phyloP scores from a whole-genome alignment of 2,329 filamentous ascomycete genomes.

The Aspergillus sclerotialis region DNA sequence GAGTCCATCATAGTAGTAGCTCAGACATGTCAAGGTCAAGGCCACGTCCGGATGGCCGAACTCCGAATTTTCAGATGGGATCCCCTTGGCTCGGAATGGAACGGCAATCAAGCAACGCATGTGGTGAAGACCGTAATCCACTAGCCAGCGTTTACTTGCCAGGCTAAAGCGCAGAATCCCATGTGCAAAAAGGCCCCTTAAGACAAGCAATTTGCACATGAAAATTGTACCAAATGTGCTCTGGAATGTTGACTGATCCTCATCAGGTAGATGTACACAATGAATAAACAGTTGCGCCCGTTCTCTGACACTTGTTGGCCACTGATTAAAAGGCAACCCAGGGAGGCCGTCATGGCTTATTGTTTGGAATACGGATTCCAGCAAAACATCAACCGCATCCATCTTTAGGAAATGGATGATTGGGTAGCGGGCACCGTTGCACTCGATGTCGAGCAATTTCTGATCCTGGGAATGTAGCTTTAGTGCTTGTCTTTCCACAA shows the following conservation, averaged over 20 bases:
- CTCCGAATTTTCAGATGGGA: slow-evolving; percentile 49
- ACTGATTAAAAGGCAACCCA: slow-evolving; percentile 14
- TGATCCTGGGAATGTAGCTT: slow-evolving; percentile 22
- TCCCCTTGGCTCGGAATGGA: slow-evolving; percentile 55
- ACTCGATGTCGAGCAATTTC: slow-evolving; percentile 12
- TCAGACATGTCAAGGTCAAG: slow-evolving; percentile 50
- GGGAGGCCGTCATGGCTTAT: slow-evolving; percentile 10
- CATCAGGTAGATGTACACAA: background rate
- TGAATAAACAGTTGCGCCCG: background rate
- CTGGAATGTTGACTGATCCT: background rate
- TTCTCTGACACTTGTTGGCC: background rate
- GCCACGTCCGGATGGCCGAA: slow-evolving; percentile 57
- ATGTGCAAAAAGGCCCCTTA: slow-evolving; percentile 46
- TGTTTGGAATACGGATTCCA: slow-evolving; percentile 5
- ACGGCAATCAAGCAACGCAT: slow-evolving; percentile 48
- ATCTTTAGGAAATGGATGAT: slow-evolving; percentile 14
- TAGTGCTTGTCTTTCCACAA: slow-evolving; percentile 32
- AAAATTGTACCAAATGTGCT: background rate
- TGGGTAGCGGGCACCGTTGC: slow-evolving; percentile 9
- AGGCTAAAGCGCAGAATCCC: slow-evolving; percentile 51
- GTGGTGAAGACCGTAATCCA: slow-evolving; percentile 55
- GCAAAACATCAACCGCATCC: slow-evolving; percentile 6
- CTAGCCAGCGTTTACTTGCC: slow-evolving; percentile 54
- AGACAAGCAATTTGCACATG: slow-evolving; percentile 14
- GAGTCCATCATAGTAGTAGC: slow-evolving; percentile 54